These are phyloP conservation scores for Wickerhamiella nectarea DNA, from an alignment of 805 yeast species.

Conservation along the genomic window DNA sequence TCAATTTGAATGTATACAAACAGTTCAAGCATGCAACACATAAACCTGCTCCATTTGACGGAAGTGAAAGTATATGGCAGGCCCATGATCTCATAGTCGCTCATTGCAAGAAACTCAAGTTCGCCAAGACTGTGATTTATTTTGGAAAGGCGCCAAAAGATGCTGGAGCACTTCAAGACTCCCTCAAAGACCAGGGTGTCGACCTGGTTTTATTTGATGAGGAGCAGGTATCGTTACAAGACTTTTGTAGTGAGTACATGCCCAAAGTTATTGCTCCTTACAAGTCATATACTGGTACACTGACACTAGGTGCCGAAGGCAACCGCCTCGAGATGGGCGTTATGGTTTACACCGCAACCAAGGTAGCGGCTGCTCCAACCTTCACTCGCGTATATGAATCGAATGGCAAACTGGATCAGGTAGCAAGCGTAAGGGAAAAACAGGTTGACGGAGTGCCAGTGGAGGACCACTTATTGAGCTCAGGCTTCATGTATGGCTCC, in stretches of 20 bases:
- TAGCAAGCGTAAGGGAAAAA: neutral
- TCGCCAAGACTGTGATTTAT: neutral
- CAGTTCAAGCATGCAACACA: slow-evolving; percentile 11
- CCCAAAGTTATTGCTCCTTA: neutral
- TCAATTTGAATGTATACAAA: slow-evolving; percentile 27
- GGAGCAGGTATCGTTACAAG: neutral
- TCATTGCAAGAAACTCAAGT: slow-evolving; percentile 13
- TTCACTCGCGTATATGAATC: neutral
- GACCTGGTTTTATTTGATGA: neutral
- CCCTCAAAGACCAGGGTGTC: slow-evolving; percentile 1
- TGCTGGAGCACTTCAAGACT: slow-evolving; percentile 10
- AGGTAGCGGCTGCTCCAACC: neutral
- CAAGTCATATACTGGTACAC: neutral
- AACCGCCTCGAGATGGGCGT: slow-evolving; percentile 1
- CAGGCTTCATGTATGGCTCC: slow-evolving; percentile 12
- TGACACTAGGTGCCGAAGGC: slow-evolving; percentile 1
- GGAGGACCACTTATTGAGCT: neutral
- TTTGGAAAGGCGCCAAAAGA: slow-evolving; percentile 8
- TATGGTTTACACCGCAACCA: neutral
- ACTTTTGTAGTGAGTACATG: neutral
- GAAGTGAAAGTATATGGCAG: neutral
- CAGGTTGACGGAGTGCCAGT: neutral
- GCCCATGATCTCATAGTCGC: slow-evolving; percentile 14
- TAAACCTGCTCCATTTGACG: neutral
- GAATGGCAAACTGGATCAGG: neutral